A percentile compares a stretch with the other conserved stretches of the same genome.
Conservation (phyloP, 2,329 filamentous ascomycete genomes). For the Penicillium sp. region DNA sequence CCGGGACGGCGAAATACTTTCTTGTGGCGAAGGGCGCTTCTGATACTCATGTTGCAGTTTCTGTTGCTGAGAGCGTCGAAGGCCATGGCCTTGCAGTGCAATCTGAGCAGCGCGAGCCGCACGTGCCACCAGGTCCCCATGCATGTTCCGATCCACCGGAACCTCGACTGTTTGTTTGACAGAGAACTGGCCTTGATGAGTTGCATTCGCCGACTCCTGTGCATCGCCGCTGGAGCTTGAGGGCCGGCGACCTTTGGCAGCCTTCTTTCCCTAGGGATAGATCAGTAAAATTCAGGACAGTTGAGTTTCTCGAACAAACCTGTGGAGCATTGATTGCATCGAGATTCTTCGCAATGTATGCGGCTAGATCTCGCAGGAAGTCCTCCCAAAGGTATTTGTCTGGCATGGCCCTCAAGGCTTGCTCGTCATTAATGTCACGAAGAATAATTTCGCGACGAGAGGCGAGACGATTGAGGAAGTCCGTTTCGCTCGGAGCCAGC, state of each 20-base stretch:
- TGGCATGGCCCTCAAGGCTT: slow-evolving; percentile 46
- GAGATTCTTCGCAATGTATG: slow-evolving; percentile 55
- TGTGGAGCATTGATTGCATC: slow-evolving; percentile 48
- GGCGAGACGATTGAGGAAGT: slow-evolving; percentile 53
- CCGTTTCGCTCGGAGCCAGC: slow-evolving; percentile 53
- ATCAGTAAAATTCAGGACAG: slow-evolving; percentile 16
- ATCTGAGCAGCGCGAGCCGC: slow-evolving; percentile 46
- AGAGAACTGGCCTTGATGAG: slow-evolving; percentile 40
- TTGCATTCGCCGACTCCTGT: slow-evolving; percentile 34
- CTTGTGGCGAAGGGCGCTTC: slow-evolving; percentile 23
- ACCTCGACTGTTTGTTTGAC: slow-evolving; percentile 37
- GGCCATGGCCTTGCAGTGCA: slow-evolving; percentile 42
- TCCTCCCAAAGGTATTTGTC: slow-evolving; percentile 60
- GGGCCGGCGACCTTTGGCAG: slow-evolving; percentile 34
- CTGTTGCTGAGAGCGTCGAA: slow-evolving; percentile 34
- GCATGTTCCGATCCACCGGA: slow-evolving; percentile 38
- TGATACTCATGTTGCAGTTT: slow-evolving; percentile 32
- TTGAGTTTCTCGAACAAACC: slow-evolving; percentile 28
- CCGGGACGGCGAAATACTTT: slow-evolving; percentile 22
- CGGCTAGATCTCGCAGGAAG: slow-evolving; percentile 54
- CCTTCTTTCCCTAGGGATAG: slow-evolving; percentile 34
- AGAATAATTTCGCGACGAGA: slow-evolving; percentile 54
- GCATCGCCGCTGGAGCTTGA: slow-evolving; percentile 35
- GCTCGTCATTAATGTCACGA: slow-evolving; percentile 48
- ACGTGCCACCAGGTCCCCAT: slow-evolving; percentile 44